A percentile compares a stretch with the other conserved stretches of the same genome.
Conservation (phyloP, 2,329 filamentous ascomycete genomes). For the Fusarium duplospermum region DNA sequence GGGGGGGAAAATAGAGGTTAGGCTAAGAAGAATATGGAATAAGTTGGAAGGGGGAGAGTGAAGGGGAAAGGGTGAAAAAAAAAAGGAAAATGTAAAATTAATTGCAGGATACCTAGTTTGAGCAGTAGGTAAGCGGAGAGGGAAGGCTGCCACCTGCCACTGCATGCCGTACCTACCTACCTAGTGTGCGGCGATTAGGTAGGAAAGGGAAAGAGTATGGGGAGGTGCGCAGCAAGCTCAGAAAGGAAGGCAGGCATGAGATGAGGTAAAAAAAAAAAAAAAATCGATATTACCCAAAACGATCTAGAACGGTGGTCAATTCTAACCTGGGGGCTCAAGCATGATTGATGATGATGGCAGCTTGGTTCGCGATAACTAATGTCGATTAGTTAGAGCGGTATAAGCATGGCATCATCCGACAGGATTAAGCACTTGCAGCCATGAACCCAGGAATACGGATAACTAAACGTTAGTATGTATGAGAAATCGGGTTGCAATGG, state of each 20-base stretch:
- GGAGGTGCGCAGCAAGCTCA: neutral
- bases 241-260: neutral
- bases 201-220: constrained; percentile 3
- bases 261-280: neutral
- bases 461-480: neutral
- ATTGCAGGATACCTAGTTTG: neutral
- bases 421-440: neutral
- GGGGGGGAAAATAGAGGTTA: constrained; percentile 7
- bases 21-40: constrained; percentile 19
- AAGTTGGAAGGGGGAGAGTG: neutral
- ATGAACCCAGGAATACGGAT: constrained; percentile 3
- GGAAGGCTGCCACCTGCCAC: neutral
- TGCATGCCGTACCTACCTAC: neutral
- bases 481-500: neutral
- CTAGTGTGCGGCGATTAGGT: neutral
- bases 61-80: neutral
- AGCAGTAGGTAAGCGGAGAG: neutral
- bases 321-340: neutral
- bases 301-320: constrained; percentile 6
- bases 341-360: constrained; percentile 18
- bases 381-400: constrained; percentile 1
- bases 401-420: constrained; percentile 5
- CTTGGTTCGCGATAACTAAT: neutral
- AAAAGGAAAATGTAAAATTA: neutral
- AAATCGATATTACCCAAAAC: constrained; percentile 13